Evolutionary conservation across 768 basidiomycete species (phyloP), one percentile per base, ranked within the genome.

Genomic region (Clitopilus hobsonii): DNA sequence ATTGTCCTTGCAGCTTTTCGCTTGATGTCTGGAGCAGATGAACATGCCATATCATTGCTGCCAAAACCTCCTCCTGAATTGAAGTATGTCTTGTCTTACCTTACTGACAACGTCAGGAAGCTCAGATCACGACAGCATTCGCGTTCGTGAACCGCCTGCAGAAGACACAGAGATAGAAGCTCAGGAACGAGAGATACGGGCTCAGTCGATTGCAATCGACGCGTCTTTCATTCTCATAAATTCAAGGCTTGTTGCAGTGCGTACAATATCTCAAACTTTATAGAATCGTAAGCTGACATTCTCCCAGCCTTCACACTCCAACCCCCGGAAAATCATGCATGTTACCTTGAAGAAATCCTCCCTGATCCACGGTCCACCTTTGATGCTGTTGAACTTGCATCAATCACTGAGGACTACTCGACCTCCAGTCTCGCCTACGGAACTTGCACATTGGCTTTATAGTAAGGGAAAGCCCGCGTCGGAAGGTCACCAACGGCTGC

Each of bases 1-100:
- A n/a, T n/a, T n/a, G n/a, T n/a, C n/a, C n/a, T n/a, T n/a, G n/a
- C 49, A 83, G 80, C 66, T 27, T 83, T 84, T 58, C 76, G 80
- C 14, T 73, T 84, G 20, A 57, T 83, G 14, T 83, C 82, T 14
- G 62, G 60, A 41, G 64, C 74, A 16, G 55, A 66, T n/a, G 72
- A 75, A 0, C 62, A 66, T n/a, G 58, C 54, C n/a, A 65, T 84
- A 32, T 77, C 72, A n/a, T 60, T 80, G 11, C 60, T 68, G 11
- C 76, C 76, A 0, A 77, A 72, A 56, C 74, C 77, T 6, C 71
- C 70, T 11, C 76, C 72, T 11, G 68, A 64, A 14, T 56, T 72
- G 5, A 65, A 67, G 81, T 82, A 58, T 13, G 73, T 65, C 13
- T 22, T 10, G 3, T 14, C 36, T 20, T 16, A 1, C n/a, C 45